Evolutionary conservation across 2,329 filamentous ascomycete genomes (phyloP), one percentile per base, ranked within the genome.

Genomic region (Pestalotiopsis sp.): DNA sequence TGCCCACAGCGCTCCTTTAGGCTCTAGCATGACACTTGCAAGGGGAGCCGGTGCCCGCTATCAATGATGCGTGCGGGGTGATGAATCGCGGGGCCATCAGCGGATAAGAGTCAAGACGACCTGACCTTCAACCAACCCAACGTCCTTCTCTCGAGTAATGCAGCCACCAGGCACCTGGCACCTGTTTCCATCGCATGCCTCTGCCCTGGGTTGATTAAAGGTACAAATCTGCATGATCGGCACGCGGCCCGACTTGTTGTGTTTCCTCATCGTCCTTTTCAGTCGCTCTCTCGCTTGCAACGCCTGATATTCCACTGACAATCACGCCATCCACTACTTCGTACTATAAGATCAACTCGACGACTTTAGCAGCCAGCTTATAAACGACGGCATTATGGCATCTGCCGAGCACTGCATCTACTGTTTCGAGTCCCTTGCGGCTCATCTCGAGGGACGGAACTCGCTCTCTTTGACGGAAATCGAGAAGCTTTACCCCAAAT

Each of bases 381-480:
- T 13, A 4, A 31, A 36, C 57, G 27, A 27, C 12, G 13, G 17
- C 70, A 71, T 58, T 40, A 98, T 98, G 95, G 95, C 96, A 63
- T 92, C 92, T 68, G 82, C 89, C 75, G 91, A 91, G 69, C 95
- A 98, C 82, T 98, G 95, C 81, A 90, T 95, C 76, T 95, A 91
- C 81, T 98, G 95, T 84, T 98, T 99, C 85, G 96, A 99, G 82
- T 86, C 87, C 56, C 90, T 99, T 49, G 87, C 89, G 64, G 92
- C 95, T 66, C 88, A 90, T 70, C 93, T 97, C 73, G 88, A 93
- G 73, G 83, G 87, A 72, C 91, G 91, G 70, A 85, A 90, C 69
- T 83, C 92, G 12, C 84, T 94, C 74, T 86, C 84, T 63, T 89
- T 98, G 27, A 79, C 84, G 58, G 85, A 91, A 72, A 87, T 97